These are phyloP conservation scores for Ramaria sp. DNA, from an alignment of 768 basidiomycete genomes.

Conservation along the genomic window DNA sequence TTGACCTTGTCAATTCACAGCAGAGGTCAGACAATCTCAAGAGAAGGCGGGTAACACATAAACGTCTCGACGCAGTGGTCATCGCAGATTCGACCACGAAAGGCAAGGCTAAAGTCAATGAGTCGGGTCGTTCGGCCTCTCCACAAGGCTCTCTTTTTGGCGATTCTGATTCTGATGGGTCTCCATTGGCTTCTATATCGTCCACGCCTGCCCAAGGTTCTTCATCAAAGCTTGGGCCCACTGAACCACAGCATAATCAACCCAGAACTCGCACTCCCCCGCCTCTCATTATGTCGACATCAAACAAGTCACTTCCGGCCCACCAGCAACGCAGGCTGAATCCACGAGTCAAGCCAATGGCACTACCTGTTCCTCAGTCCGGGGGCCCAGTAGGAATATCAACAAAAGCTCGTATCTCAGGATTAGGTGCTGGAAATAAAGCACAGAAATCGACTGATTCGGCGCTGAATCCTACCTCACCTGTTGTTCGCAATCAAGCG, in stretches of 20 bases:
- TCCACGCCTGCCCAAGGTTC: neutral
- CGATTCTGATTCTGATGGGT: neutral
- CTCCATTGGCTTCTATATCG: neutral
- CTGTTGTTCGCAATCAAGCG: neutral
- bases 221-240: neutral
- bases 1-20: too few relatives aligned
- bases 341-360: slow-evolving; percentile 3
- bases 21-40: too few relatives aligned
- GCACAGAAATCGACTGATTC: neutral
- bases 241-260: neutral
- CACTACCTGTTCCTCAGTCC: neutral
- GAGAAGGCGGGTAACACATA: too few relatives aligned
- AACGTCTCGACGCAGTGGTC: neutral
- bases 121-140: neutral
- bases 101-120: neutral
- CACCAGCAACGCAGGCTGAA: neutral
- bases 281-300: neutral
- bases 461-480: neutral
- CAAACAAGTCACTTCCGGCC: neutral
- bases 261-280: neutral
- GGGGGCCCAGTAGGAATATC: neutral
- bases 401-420: slow-evolving; percentile 3
- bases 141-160: neutral
- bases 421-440: neutral
- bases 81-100: neutral